Percentiles rank a stretch among this genome's conserved stretches.
Evolutionary conservation across 2,329 filamentous ascomycete genomes (phyloP).

Genomic region (Zalaria sp.): DNA sequence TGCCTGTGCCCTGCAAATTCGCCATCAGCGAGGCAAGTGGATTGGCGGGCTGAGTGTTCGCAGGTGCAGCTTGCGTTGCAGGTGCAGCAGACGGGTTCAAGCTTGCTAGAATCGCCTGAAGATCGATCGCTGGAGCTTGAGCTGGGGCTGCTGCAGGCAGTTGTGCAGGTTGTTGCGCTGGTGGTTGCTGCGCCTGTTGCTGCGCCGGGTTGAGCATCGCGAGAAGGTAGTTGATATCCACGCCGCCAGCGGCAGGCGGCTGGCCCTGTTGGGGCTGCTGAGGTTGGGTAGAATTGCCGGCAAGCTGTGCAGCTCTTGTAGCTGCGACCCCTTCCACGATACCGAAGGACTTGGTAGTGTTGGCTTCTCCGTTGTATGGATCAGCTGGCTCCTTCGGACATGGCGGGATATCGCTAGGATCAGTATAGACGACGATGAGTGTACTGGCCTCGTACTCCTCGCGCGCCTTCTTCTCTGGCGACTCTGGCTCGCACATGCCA

Average conservation of each 20-base stretch:
- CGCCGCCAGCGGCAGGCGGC: conserved; percentile 4
- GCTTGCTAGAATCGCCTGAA: conserved; percentile 4
- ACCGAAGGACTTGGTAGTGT: conserved; percentile 23
- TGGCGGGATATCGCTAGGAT: conserved; percentile 29
- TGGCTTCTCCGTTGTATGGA: conserved; percentile 16
- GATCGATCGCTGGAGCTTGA: neutral
- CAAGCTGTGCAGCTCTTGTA: conserved; percentile 9
- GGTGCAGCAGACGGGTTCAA: neutral
- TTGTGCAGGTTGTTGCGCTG: conserved; percentile 2
- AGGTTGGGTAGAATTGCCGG: neutral
- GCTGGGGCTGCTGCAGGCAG: conserved; percentile 1
- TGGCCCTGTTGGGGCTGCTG: conserved; percentile 4
- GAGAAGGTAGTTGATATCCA: conserved; percentile 8
- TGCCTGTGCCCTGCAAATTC: neutral
- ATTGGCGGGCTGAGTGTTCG: neutral
- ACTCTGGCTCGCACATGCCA: conserved; percentile 23
- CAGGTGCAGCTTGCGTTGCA: neutral
- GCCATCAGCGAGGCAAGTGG: neutral
- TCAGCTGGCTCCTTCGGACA: conserved; percentile 31
- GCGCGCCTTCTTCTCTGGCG: conserved; percentile 28
- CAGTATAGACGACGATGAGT: conserved; percentile 32
- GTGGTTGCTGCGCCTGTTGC: conserved; percentile 8
- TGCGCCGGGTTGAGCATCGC: conserved; percentile 8
- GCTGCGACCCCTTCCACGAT: conserved; percentile 15
- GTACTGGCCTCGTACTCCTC: conserved; percentile 30